These are phyloP conservation scores for Solanum ossicruentum DNA, from an alignment of 257 asterid genomes.

Conservation along the genomic window DNA sequence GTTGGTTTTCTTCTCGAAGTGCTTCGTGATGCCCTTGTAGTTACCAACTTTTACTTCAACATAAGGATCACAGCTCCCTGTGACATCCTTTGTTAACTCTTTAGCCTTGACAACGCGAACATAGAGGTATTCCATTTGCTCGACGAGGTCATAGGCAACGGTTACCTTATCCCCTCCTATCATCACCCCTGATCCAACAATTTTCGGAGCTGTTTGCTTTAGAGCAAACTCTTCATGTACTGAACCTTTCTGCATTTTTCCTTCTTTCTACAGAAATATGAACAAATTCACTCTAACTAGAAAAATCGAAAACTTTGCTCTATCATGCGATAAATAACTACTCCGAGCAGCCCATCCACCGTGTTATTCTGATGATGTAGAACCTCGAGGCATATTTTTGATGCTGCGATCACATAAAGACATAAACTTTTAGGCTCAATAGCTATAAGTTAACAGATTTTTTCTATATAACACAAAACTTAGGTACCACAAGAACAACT, in stretches of 20 bases:
- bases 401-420: neutral
- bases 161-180: slow-evolving; percentile 56
- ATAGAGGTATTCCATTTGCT: slow-evolving; percentile 73
- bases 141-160: slow-evolving; percentile 68
- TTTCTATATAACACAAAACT: neutral
- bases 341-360: neutral
- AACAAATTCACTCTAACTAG: no score
- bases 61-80: slow-evolving; percentile 68
- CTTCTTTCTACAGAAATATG: neutral
- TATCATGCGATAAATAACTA: neutral
- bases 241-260: slow-evolving; percentile 33
- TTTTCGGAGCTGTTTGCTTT: slow-evolving; percentile 72
- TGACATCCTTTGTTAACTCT: slow-evolving; percentile 46
- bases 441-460: neutral
- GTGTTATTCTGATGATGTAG: neutral
- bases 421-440: neutral
- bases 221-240: slow-evolving; percentile 51
- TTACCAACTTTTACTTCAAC: slow-evolving; percentile 69
- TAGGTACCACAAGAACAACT: neutral
- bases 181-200: slow-evolving; percentile 54
- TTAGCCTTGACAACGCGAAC: slow-evolving; percentile 74
- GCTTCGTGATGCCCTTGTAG: slow-evolving; percentile 67
- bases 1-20: slow-evolving; percentile 54
- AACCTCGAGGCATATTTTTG: neutral
- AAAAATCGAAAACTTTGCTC: neutral